Base-by-base conservation (phyloP, 2,329 filamentous ascomycete species). In the Pyrenophora graminea region DNA sequence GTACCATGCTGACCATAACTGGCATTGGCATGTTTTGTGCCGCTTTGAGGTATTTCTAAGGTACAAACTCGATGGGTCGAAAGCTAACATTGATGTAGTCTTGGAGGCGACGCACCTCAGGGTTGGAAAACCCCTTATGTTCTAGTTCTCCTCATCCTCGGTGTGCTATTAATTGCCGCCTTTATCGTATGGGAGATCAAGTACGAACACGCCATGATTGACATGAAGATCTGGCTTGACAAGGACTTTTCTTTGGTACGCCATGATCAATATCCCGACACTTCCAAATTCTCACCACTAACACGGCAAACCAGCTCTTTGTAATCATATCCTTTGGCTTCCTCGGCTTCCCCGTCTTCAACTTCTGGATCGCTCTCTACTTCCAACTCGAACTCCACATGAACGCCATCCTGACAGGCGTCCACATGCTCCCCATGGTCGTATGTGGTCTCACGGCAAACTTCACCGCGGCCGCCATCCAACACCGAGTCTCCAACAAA, bases 21-120 rank as follows among this genome's bases (percentile, higher is more conserved):
- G 85, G 86, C 0, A 85, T 87, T 51, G 85, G 83, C 3, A 78
- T 85, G 76, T 83, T 88, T 63, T 85, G 83, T 12, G 83, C 83
- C 18, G 82, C 81, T 1, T 73, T 88, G 51, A 85, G 79, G 77
- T 82, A 30, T 9, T 75, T 37, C 10, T 4, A 0, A 6, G 9
- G 0, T 0, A 2, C 3, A 6, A 9, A 0, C 4, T 25, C 2
- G 4, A 25, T 10, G 3, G 2, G 3, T 13, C 6, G 8, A n/a
- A 10, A 5, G 36, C 64, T 68, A 39, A 68, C 44, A 18, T 38
- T 19, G 18, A 9, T 30, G 7, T 50, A 76, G 75, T 63, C 70
- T 80, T 7, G 78, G 77, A 51, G 80, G 71, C 10, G 82, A 84
- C 32, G 84, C 85, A 1, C 74, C 80, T 1, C 68, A 85, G 43